phyloP scores from a whole-genome alignment of 441 rosid genomes.

The Arabidopsis lyrata region DNA sequence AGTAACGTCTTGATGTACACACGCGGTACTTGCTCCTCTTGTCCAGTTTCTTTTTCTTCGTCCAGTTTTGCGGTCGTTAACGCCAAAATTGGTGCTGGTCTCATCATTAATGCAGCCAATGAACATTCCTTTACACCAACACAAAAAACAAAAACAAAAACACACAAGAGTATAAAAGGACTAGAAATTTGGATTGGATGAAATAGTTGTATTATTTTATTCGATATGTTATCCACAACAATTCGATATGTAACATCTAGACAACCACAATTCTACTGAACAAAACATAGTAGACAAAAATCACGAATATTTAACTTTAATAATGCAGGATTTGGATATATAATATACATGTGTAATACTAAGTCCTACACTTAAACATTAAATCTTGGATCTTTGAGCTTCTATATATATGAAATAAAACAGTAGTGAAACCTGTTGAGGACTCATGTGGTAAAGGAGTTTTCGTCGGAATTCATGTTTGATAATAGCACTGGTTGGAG shows the following conservation, averaged over 20 bases:
- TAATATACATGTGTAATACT: too few species aligned
- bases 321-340: neutral
- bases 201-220: neutral
- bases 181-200: neutral
- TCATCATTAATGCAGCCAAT: conserved; percentile 60
- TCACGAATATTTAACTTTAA: neutral
- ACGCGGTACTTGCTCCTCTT: conserved; percentile 48
- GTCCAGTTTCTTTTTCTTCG: conserved; percentile 22
- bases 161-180: neutral
- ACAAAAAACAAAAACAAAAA: too few species aligned
- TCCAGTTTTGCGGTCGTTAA: conserved; percentile 49
- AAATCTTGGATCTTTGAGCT: neutral
- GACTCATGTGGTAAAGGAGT: conserved; percentile 70
- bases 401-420: conserved; percentile 13
- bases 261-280: neutral
- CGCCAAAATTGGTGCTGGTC: conserved; percentile 74
- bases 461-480: conserved; percentile 65
- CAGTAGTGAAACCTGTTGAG: conserved; percentile 65
- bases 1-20: conserved; percentile 67
- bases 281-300: neutral
- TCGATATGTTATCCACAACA: neutral
- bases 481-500: conserved; percentile 77
- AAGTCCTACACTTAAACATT: neutral
- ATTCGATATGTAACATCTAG: neutral
- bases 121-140: conserved; percentile 54